These are phyloP conservation scores for Bassia scoparia DNA, from an alignment of 148 eudicot genomes.

Conservation along the genomic window DNA sequence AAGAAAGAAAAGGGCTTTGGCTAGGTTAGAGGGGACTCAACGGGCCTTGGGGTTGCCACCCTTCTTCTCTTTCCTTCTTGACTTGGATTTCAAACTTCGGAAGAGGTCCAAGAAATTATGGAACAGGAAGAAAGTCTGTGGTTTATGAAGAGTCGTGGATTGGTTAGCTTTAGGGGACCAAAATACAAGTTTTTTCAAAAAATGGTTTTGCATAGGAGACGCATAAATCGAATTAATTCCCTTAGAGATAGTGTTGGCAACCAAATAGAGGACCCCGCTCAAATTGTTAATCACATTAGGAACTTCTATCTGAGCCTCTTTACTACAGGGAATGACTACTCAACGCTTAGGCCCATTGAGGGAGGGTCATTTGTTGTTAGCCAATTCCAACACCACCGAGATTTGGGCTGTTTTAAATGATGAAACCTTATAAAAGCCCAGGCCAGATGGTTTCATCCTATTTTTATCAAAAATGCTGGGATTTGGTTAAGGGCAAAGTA, in stretches of 20 bases:
- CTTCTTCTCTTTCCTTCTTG: neutral
- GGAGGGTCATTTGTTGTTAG: too few species aligned
- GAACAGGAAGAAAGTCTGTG: neutral
- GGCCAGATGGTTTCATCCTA: constrained; percentile 1
- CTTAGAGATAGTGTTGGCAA: neutral
- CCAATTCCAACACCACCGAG: neutral
- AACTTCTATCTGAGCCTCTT: neutral
- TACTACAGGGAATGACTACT: neutral
- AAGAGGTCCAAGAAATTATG: neutral
- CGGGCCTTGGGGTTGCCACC: neutral
- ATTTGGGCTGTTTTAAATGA: neutral
- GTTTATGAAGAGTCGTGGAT: neutral
- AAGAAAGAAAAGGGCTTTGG: neutral
- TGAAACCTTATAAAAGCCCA: neutral
- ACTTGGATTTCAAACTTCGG: neutral
- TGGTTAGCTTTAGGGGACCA: neutral
- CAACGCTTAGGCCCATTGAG: neutral
- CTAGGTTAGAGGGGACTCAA: neutral
- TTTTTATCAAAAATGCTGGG: neutral
- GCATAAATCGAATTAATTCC: neutral
- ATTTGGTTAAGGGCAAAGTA: too few species aligned
- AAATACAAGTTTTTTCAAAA: neutral
- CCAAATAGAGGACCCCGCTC: neutral
- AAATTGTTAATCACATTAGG: neutral
- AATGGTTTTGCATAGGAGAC: neutral